phyloP scores from a whole-genome alignment of 108 stramenopile species.

The Discostella pseudostelligera region DNA sequence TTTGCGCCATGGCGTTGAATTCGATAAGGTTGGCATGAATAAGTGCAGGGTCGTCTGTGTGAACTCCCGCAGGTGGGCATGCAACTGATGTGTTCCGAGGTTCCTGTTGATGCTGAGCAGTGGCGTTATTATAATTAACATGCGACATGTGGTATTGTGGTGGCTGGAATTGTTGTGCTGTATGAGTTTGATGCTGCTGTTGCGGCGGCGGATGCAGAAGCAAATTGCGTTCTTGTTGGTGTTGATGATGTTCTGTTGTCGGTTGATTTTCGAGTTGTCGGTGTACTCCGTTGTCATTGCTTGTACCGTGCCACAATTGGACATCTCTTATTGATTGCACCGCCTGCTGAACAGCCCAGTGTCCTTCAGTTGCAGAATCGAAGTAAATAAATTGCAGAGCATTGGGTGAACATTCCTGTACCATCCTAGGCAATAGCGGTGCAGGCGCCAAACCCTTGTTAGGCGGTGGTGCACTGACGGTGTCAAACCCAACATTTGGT shows the following conservation, averaged over 20 bases:
- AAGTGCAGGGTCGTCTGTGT: conserved; percentile 21
- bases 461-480: neutral
- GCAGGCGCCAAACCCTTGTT: conserved; percentile 28
- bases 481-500: neutral
- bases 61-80: conserved; percentile 7
- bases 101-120: neutral
- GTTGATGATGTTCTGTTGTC: conserved; percentile 4
- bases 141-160: conserved; percentile 18
- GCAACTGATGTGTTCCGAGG: neutral
- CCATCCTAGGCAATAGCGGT: conserved; percentile 28
- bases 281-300: neutral
- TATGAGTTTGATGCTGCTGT: conserved; percentile 21
- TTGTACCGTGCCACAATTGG: conserved; percentile 20
- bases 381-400: conserved; percentile 23
- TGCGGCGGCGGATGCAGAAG: no score
- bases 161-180: conserved; percentile 10
- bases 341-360: conserved; percentile 61
- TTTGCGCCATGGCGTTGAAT: conserved; percentile 48
- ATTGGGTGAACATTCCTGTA: conserved; percentile 16
- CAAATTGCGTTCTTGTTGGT: no score
- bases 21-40: conserved; percentile 38
- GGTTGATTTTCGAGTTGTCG: neutral
- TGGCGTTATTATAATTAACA: conserved; percentile 1
- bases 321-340: conserved; percentile 55
- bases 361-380: conserved; percentile 17